Percentiles rank a stretch among this genome's conserved stretches.
Conservation (phyloP, 257 asterid genomes). For the Scutellaria barbata region DNA sequence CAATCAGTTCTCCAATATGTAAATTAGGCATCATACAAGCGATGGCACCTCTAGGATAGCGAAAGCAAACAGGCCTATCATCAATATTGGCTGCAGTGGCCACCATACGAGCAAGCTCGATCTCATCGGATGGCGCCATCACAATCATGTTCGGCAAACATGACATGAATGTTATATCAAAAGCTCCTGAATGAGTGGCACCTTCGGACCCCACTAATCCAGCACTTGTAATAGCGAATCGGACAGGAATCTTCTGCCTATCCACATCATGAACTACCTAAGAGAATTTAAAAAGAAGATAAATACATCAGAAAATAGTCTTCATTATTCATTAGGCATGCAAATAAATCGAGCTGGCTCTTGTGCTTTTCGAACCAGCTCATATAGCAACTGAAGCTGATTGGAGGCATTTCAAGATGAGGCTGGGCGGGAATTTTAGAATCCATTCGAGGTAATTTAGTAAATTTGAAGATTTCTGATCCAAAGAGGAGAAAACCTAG, state of each 20-base stretch:
- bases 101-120: constrained; percentile 84
- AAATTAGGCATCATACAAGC: constrained; percentile 39
- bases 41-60: constrained; percentile 84
- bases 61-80: constrained; percentile 83
- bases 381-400: neutral
- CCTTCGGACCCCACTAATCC: constrained; percentile 89
- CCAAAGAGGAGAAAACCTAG: neutral
- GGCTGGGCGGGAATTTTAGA: neutral
- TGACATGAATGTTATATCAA: constrained; percentile 84
- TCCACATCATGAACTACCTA: constrained; percentile 94
- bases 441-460: neutral
- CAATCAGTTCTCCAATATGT: constrained; percentile 55
- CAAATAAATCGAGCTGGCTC: neutral
- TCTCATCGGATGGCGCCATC: constrained; percentile 92
- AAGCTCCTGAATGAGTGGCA: constrained; percentile 75
- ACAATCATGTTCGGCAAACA: constrained; percentile 95
- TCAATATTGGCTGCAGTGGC: constrained; percentile 65
- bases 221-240: constrained; percentile 76
- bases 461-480: neutral
- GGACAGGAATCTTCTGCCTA: constrained; percentile 82
- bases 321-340: neutral
- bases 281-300: constrained; percentile 18
- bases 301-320: constrained; percentile 21
- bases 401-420: neutral
- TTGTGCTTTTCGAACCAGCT: neutral